A percentile compares a stretch with the other conserved stretches of the same genome.
These are phyloP conservation scores for Bruguiera hainesii DNA, from an alignment of 441 rosid genomes.

Conservation along the genomic window DNA sequence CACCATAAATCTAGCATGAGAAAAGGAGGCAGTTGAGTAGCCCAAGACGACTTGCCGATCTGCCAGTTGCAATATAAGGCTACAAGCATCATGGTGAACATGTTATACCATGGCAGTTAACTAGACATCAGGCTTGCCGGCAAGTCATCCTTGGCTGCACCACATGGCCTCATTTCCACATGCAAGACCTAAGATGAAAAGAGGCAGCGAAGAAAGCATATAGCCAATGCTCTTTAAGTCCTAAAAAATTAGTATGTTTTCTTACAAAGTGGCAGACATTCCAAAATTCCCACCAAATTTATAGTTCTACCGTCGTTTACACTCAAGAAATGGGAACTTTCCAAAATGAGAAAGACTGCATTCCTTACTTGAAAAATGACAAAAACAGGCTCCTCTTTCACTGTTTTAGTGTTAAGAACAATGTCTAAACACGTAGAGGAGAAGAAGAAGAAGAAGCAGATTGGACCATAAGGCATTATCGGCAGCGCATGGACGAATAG, in stretches of 20 bases:
- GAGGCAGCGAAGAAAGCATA: background rate
- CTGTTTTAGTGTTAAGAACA: slow-evolving; percentile 12
- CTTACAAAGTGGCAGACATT: slow-evolving; percentile 2
- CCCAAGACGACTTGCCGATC: slow-evolving; percentile 67
- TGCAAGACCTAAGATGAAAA: slow-evolving; percentile 64
- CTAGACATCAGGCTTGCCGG: slow-evolving; percentile 32
- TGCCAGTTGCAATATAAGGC: background rate
- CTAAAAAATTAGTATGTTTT: background rate
- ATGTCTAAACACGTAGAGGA: slow-evolving; percentile 16
- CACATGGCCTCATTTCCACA: slow-evolving; percentile 52
- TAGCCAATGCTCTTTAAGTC: no score
- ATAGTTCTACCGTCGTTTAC: background rate
- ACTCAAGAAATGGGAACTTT: slow-evolving; percentile 13
- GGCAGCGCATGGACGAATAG: slow-evolving; percentile 33
- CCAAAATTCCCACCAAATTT: slow-evolving; percentile 14
- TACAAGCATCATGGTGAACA: no score
- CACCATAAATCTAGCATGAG: slow-evolving; percentile 69
- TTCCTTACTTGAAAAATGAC: slow-evolving; percentile 15
- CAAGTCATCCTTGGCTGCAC: slow-evolving; percentile 97
- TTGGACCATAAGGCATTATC: slow-evolving; percentile 26
- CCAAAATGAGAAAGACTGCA: slow-evolving; percentile 36
- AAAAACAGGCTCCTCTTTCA: background rate
- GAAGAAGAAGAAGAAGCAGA: slow-evolving; percentile 26
- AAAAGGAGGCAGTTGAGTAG: slow-evolving; percentile 50
- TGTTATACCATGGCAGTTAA: background rate